Conservation (phyloP, 2,329 filamentous ascomycete species). For the Hymenoscyphus occultus region DNA sequence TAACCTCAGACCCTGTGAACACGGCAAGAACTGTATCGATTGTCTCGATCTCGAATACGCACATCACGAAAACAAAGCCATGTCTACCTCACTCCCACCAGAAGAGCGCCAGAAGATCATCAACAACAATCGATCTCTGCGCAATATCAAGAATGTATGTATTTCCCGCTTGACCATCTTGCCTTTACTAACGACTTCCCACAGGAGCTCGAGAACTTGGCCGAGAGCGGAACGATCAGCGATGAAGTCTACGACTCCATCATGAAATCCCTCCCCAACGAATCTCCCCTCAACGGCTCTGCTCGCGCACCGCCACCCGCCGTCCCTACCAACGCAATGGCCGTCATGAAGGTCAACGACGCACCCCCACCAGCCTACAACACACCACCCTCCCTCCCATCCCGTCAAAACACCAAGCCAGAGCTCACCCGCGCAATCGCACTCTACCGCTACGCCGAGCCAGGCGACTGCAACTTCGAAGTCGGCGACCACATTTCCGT, state of each 20-base stretch:
- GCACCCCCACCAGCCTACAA: constrained; percentile 26
- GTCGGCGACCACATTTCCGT: constrained; percentile 79
- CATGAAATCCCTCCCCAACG: constrained; percentile 68
- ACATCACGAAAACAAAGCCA: constrained; percentile 28
- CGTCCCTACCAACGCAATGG: constrained; percentile 31
- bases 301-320: constrained; percentile 34
- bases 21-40: constrained; percentile 28
- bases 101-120: constrained; percentile 37
- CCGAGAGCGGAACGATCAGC: constrained; percentile 76
- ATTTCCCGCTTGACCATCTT: background rate
- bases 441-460: constrained; percentile 77
- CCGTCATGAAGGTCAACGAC: constrained; percentile 25
- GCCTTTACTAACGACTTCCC: constrained; percentile 11
- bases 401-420: constrained; percentile 40
- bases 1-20: constrained; percentile 12
- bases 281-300: constrained; percentile 51
- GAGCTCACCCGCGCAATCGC: constrained; percentile 73
- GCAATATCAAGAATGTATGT: constrained; percentile 38
- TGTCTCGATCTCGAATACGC: constrained; percentile 28
- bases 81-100: constrained; percentile 31
- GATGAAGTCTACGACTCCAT: constrained; percentile 74
- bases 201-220: constrained; percentile 86
- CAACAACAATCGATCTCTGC: constrained; percentile 35
- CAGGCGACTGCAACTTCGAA: constrained; percentile 78
- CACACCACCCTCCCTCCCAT: constrained; percentile 39